These are phyloP conservation scores for Phytopythium litorale DNA, from an alignment of 352 stramenopile species.

Conservation along the genomic window DNA sequence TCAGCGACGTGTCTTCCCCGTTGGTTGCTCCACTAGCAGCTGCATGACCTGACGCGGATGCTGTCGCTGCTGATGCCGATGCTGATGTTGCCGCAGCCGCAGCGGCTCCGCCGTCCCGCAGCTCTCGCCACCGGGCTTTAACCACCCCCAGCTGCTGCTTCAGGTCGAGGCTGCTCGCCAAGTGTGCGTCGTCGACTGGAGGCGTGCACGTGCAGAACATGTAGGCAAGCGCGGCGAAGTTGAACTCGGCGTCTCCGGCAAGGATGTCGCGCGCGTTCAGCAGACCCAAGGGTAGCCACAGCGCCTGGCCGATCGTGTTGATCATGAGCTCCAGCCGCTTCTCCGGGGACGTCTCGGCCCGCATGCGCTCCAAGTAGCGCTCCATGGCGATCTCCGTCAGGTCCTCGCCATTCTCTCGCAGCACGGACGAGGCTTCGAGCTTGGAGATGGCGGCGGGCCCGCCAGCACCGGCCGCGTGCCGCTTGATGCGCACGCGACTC, in stretches of 20 bases:
- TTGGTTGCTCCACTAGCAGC: neutral
- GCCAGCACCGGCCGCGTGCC: conserved; percentile 16
- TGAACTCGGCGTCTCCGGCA: conserved; percentile 68
- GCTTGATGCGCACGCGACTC: conserved; percentile 38
- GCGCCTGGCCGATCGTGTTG: conserved; percentile 57
- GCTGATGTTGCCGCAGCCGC: conserved; percentile 2
- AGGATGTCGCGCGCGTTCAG: conserved; percentile 65
- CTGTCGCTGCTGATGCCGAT: neutral
- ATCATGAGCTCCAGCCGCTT: conserved; percentile 73
- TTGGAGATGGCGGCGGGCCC: conserved; percentile 24
- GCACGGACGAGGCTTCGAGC: conserved; percentile 49
- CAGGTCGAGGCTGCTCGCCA: conserved; percentile 43
- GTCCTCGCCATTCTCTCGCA: conserved; percentile 78
- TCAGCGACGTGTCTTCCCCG: conserved; percentile 30
- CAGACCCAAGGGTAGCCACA: conserved; percentile 64
- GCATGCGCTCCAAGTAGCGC: conserved; percentile 66
- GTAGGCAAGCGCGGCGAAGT: conserved; percentile 69
- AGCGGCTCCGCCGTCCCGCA: conserved; percentile 22
- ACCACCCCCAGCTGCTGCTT: conserved; percentile 46
- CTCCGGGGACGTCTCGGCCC: conserved; percentile 36
- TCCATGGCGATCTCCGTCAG: conserved; percentile 75
- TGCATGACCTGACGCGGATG: conserved; percentile 1
- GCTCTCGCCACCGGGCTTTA: conserved; percentile 61
- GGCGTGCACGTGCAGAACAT: conserved; percentile 66
- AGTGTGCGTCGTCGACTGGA: conserved; percentile 44